Base-by-base conservation (phyloP, 2,329 filamentous ascomycete species). In the Fusarium brachygibbosum region DNA sequence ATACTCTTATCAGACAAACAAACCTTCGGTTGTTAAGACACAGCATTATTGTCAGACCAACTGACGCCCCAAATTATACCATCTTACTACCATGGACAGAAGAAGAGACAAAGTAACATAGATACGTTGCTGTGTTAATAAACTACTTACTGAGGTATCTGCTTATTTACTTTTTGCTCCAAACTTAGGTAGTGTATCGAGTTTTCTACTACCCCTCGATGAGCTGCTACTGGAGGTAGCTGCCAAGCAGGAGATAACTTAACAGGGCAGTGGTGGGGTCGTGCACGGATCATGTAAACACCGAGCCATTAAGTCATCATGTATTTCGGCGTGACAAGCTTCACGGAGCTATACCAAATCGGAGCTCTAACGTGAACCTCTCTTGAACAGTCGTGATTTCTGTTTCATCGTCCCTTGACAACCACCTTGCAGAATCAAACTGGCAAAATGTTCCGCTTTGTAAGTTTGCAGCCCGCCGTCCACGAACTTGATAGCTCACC, bases 371-470 rank as follows among this genome's bases (percentile, higher is more conserved):
- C 69, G 45, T 75, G 70, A 71, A 75, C 63, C 48, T 71, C 55
- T 32, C 56, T 42, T 28, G 23, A 38, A 51, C 48, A 51, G 40
- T 29, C 25, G 48, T 51, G 45, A 19, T 17, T 49, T 40, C 32
- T 40, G 13, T 19, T 28, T 40, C 28, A 21, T 29, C 34, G 17
- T 40, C n/a, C 25, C 16, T 29, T 25, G n/a, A 40, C 35, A 45
- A 49, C 40, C 34, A 44, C 44, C n/a, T 17, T 54, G 25, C 44
- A 23, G 2, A 28, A 37, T 9, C 9, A 52, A 59, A n/a, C 31
- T 13, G 38, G 59, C 75, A 81, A 64, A 29, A 84, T 85, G 83
- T 84, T 85, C 66, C 78, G 82, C 44, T 84, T 85, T 58, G 83
- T 84, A 76, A 77, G 82, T 78, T 17, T 19, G 16, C 14, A 6